Conservation (phyloP, 257 asterid species). For the Scutellaria baicalensis region DNA sequence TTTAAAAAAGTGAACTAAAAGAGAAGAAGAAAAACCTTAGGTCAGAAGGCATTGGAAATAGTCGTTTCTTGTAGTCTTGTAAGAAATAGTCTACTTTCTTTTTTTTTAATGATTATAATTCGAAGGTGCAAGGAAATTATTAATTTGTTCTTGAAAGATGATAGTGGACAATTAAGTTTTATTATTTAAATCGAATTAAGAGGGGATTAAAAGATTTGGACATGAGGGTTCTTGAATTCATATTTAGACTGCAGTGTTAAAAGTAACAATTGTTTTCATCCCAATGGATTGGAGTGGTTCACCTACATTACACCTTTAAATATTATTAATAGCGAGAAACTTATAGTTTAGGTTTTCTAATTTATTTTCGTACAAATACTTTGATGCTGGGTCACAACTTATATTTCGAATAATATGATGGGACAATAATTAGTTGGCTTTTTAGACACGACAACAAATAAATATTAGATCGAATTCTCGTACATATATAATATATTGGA, state of each 20-base stretch:
- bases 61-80: constrained; percentile 12
- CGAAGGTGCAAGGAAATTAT: background rate
- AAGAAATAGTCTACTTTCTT: constrained; percentile 7
- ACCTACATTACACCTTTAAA: constrained; percentile 30
- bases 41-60: constrained; percentile 19
- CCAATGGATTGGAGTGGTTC: constrained; percentile 27
- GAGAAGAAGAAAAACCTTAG: background rate
- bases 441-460: too few species aligned
- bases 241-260: constrained; percentile 4
- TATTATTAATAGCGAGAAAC: background rate
- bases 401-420: too few species aligned
- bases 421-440: too few species aligned
- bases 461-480: too few species aligned
- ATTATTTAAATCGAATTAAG: background rate
- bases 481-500: too few species aligned
- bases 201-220: background rate
- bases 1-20: background rate
- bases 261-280: background rate
- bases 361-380: background rate
- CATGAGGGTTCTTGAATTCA: background rate
- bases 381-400: background rate
- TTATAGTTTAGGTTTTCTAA: background rate
- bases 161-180: background rate
- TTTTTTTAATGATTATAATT: background rate
- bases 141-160: background rate